Percentiles rank a stretch among this genome's conserved stretches.
Evolutionary conservation across 2,329 filamentous ascomycete genomes (phyloP).

Genomic region (Tolypocladium ophioglossoides): DNA sequence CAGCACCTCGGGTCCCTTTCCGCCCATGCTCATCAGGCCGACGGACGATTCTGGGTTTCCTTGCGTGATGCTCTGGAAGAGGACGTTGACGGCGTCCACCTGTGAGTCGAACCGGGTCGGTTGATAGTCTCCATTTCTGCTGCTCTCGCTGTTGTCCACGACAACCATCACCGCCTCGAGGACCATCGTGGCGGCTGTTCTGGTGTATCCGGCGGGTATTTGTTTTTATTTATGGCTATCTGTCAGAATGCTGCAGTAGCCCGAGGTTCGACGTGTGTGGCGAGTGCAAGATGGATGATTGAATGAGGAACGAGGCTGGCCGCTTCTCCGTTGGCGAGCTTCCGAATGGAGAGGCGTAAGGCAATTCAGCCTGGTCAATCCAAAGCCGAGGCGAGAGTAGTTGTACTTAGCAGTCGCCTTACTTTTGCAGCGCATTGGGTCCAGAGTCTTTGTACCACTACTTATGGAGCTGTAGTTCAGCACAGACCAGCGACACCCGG

Average conservation of each 20-base stretch:
- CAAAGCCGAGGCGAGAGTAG: neutral
- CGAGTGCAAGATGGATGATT: neutral
- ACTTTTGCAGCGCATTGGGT: neutral
- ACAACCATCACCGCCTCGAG: constrained; percentile 99
- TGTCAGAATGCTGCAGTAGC: neutral
- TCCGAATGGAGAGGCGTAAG: constrained; percentile 26
- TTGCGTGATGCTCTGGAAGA: constrained; percentile 92
- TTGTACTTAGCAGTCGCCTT: neutral
- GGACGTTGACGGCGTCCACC: constrained; percentile 85
- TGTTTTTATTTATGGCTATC: neutral
- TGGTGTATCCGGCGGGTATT: constrained; percentile 1
- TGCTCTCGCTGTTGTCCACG: constrained; percentile 98
- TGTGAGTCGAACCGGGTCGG: constrained; percentile 95
- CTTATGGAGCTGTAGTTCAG: neutral
- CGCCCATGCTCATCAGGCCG: constrained; percentile 97
- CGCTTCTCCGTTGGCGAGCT: constrained; percentile 6
- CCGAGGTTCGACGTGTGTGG: neutral
- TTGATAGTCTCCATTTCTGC: constrained; percentile 86
- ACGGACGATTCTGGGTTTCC: constrained; percentile 95
- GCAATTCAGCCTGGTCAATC: constrained; percentile 32
- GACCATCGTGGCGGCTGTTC: constrained; percentile 62
- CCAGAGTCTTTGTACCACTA: constrained; percentile 11
- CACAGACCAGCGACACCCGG: neutral
- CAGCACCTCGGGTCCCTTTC: constrained; percentile 92
- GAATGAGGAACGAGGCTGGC: constrained; percentile 2